These are phyloP conservation scores for Auriculariales sp. DNA, from an alignment of 768 basidiomycete genomes.

Conservation along the genomic window DNA sequence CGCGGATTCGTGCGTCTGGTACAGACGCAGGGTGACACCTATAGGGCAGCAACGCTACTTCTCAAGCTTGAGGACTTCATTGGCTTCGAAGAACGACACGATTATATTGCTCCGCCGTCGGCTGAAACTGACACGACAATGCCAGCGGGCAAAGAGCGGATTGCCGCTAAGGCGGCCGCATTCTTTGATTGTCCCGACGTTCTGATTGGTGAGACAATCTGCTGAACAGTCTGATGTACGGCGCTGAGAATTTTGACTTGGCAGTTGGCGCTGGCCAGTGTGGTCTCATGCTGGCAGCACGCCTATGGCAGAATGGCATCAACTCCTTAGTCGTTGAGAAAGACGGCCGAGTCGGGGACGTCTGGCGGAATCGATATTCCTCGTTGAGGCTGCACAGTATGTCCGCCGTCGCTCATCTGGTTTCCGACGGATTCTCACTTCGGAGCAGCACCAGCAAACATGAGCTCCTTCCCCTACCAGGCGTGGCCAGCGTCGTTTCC, in stretches of 20 bases:
- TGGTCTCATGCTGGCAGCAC: conserved; percentile 28
- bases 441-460: conserved; percentile 1
- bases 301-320: conserved; percentile 27
- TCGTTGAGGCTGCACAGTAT: conserved; percentile 25
- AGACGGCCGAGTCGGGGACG: conserved; percentile 22
- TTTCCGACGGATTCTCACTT: background rate
- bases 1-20: conserved; percentile 22
- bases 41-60: conserved; percentile 23
- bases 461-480: conserved; percentile 20
- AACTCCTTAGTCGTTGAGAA: conserved; percentile 24
- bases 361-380: conserved; percentile 29
- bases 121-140: background rate
- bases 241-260: background rate
- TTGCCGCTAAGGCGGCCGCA: background rate
- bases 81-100: conserved; percentile 17
- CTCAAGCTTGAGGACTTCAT: conserved; percentile 19
- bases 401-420: conserved; percentile 7
- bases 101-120: background rate
- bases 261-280: conserved; percentile 31
- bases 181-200: conserved; percentile 23
- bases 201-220: conserved; percentile 20
- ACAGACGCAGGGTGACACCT: conserved; percentile 11
- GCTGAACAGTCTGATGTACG: background rate
- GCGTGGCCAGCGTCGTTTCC: conserved; percentile 26
- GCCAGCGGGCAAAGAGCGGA: background rate